Evolutionary conservation across 345 rosid genomes (phyloP).

Genomic region (Zanthoxylum bungeanum): DNA sequence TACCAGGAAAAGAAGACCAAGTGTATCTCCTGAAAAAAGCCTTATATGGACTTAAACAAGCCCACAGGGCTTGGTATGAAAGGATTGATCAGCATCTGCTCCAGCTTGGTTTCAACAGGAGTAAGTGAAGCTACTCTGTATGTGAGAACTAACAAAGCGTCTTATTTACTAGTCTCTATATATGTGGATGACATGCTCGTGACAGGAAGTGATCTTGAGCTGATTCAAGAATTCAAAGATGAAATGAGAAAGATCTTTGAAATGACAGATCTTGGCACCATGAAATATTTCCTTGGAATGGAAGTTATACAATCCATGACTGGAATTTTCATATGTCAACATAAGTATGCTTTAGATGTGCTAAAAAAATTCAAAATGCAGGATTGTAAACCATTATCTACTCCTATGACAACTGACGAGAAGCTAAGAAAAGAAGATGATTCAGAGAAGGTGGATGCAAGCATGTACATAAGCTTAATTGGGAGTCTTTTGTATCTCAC

Average conservation of each 20-base stretch:
- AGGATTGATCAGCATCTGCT: background rate
- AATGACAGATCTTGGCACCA: background rate
- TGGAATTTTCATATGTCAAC: background rate
- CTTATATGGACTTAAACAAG: background rate
- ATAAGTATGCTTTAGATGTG: background rate
- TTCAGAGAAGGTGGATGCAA: too few species aligned
- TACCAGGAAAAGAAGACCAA: too few species aligned
- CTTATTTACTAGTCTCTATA: too few species aligned
- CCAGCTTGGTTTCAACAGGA: background rate
- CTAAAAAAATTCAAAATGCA: background rate
- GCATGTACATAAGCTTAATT: background rate
- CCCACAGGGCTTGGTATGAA: background rate
- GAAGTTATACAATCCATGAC: background rate
- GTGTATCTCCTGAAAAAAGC: background rate
- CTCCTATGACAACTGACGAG: background rate
- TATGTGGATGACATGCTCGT: too few species aligned
- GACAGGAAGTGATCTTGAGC: too few species aligned
- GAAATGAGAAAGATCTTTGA: too few species aligned
- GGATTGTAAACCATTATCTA: background rate
- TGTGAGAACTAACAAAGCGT: background rate
- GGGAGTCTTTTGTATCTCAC: background rate
- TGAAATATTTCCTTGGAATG: background rate
- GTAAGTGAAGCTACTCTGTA: background rate
- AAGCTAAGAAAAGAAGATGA: background rate
- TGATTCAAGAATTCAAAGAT: too few species aligned